A percentile compares a stretch with the other conserved stretches of the same genome.
These are phyloP conservation scores for Hibiscus trionum DNA, from an alignment of 345 rosid genomes.

Conservation along the genomic window DNA sequence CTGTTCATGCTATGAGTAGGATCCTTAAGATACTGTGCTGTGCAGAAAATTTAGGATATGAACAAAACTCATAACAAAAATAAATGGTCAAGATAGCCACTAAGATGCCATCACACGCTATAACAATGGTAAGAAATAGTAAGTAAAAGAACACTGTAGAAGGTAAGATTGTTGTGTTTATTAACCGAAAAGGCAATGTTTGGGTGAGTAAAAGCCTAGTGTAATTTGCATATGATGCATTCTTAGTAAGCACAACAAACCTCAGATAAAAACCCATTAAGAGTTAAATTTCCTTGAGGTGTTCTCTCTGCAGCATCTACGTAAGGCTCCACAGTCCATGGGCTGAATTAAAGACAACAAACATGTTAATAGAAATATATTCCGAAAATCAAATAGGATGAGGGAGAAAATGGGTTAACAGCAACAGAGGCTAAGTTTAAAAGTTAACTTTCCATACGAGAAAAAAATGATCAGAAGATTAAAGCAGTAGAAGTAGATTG, in stretches of 20 bases:
- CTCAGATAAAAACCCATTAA: constrained; percentile 61
- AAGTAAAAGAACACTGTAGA: background rate
- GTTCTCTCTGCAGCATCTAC: constrained; percentile 65
- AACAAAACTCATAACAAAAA: background rate
- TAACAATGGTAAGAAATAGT: background rate
- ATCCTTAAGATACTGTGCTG: background rate
- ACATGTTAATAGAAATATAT: constrained; percentile 2
- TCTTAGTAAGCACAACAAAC: constrained; percentile 28
- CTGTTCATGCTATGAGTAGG: background rate
- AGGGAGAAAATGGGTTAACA: background rate
- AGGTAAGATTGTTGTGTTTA: too few relatives aligned
- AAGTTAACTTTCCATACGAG: background rate
- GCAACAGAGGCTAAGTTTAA: background rate
- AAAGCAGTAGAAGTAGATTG: background rate
- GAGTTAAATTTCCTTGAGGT: constrained; percentile 48
- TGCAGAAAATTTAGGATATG: background rate
- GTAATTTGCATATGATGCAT: too few relatives aligned
- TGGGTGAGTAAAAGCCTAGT: too few relatives aligned
- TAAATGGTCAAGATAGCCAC: background rate
- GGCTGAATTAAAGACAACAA: constrained; percentile 40
- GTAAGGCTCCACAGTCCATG: constrained; percentile 60
- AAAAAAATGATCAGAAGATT: background rate
- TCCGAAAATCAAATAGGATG: background rate
- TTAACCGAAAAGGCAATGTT: too few relatives aligned
- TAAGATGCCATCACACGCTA: background rate